These are phyloP conservation scores for Vitis hybrid DNA, from an alignment of 177 flowering plant genomes.

Conservation along the genomic window DNA sequence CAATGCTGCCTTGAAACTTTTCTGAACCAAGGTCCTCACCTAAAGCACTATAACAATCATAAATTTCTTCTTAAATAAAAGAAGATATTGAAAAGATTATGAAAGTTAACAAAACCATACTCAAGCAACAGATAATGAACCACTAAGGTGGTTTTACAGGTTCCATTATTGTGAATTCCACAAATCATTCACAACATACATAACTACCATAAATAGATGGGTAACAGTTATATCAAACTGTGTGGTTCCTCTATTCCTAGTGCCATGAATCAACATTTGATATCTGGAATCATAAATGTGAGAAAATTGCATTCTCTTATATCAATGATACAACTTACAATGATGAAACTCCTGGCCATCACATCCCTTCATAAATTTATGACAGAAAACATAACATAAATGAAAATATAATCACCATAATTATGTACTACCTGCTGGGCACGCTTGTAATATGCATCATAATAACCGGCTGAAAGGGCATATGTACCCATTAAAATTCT, in stretches of 20 bases:
- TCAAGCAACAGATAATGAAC: background rate
- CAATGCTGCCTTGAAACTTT: slow-evolving; percentile 75
- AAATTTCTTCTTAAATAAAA: slow-evolving; percentile 16
- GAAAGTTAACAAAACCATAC: background rate
- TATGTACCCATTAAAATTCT: slow-evolving; percentile 96
- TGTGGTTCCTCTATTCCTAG: too few relatives aligned
- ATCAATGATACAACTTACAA: too few relatives aligned
- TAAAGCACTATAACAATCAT: slow-evolving; percentile 42
- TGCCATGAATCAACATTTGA: too few relatives aligned
- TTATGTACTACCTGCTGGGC: slow-evolving; percentile 80
- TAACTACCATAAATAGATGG: too few relatives aligned
- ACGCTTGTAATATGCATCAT: slow-evolving; percentile 98
- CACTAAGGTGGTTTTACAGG: background rate
- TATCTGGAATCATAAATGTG: too few relatives aligned
- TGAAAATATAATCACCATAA: background rate
- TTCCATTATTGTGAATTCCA: background rate
- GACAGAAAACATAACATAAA: too few relatives aligned
- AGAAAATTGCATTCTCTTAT: too few relatives aligned
- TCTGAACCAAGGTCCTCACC: slow-evolving; percentile 86
- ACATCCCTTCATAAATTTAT: too few relatives aligned
- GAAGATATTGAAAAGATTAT: background rate
- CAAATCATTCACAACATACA: background rate
- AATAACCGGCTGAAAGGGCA: slow-evolving; percentile 98
- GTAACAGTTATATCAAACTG: too few relatives aligned
- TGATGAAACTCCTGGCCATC: too few relatives aligned